Evolutionary conservation across 805 yeast genomes (phyloP), one percentile per base, ranked within the genome.

Genomic region (Yarrowia phangngaensis): DNA sequence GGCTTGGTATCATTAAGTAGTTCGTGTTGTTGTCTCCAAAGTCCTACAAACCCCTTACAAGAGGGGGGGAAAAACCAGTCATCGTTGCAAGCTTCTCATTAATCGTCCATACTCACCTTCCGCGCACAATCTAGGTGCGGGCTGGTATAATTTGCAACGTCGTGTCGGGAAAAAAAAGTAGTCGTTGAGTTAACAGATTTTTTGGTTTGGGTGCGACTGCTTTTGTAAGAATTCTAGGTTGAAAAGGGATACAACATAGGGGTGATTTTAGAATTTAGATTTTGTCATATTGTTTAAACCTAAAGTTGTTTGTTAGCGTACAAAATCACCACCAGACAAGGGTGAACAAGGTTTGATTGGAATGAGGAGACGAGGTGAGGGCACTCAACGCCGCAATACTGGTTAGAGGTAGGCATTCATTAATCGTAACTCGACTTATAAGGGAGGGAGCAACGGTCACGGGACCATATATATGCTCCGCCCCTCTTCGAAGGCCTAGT

Each of bases 61-160:
- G n/a, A n/a, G n/a, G n/a, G n/a, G n/a, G n/a, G n/a, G n/a, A n/a
- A n/a, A n/a, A n/a, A n/a, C n/a, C n/a, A n/a, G n/a, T n/a, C n/a
- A n/a, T n/a, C n/a, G n/a, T n/a, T n/a, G n/a, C n/a, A n/a, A n/a
- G 24, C 24, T 8, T 7, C 14, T 20, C 24, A 19, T 17, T 24
- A 7, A 20, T 36, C 16, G 45, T 4, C 2, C 23, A 36, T 36
- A 38, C 45, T 38, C 45, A 38, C 45, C 45, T 32, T 38, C 45
- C 45, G 27, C 45, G 45, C 45, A 38, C 45, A 38, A 38, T 26
- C 45, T 32, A 38, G 45, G 45, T 38, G 45, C 45, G 45, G 45
- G 45, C 26, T 38, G 27, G 27, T 26, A 38, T 26, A 32, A 26
- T 31, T 38, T 38, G 27, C 32, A 38, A 26, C 45, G 45, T 38